These are phyloP conservation scores for Neurospora tetrasperma DNA, from an alignment of 495 filamentous ascomycete species.

Conservation along the genomic window DNA sequence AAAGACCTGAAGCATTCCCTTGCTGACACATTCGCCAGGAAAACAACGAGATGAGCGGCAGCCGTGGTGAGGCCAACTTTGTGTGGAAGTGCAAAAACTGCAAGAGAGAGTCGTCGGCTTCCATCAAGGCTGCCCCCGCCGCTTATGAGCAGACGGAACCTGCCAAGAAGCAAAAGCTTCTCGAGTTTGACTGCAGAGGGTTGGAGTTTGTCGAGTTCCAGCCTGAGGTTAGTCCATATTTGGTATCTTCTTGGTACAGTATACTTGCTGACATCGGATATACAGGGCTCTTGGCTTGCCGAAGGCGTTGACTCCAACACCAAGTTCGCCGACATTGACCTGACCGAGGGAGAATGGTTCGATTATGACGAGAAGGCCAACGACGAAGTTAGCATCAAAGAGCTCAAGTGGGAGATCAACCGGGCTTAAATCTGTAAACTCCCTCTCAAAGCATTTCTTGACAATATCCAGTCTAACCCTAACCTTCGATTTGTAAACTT, in stretches of 20 bases:
- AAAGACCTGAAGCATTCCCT: background rate
- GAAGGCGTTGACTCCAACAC: constrained; percentile 70
- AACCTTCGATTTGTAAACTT: background rate
- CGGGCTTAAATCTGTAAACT: constrained; percentile 35
- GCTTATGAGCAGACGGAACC: constrained; percentile 59
- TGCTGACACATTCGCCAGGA: constrained; percentile 47
- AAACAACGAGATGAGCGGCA: constrained; percentile 74
- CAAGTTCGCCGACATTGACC: constrained; percentile 68
- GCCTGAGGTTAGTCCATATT: constrained; percentile 52
- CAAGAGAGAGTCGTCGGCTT: constrained; percentile 53
- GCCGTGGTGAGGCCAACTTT: constrained; percentile 91
- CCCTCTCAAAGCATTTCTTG: background rate
- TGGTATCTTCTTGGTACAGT: background rate
- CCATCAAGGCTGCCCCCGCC: constrained; percentile 60
- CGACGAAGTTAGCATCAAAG: constrained; percentile 64
- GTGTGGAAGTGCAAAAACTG: constrained; percentile 96
- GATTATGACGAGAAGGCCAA: constrained; percentile 52
- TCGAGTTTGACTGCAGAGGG: constrained; percentile 88
- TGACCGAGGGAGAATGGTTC: constrained; percentile 71
- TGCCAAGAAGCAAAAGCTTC: constrained; percentile 60
- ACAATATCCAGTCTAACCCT: background rate
- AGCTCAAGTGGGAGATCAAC: constrained; percentile 78
- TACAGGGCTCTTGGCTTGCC: constrained; percentile 76
- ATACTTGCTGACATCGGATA: background rate
- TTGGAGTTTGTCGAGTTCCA: constrained; percentile 87